Evolutionary conservation across 2,329 filamentous ascomycete genomes (phyloP).

Genomic region (Conoideocrella luteorostrata): DNA sequence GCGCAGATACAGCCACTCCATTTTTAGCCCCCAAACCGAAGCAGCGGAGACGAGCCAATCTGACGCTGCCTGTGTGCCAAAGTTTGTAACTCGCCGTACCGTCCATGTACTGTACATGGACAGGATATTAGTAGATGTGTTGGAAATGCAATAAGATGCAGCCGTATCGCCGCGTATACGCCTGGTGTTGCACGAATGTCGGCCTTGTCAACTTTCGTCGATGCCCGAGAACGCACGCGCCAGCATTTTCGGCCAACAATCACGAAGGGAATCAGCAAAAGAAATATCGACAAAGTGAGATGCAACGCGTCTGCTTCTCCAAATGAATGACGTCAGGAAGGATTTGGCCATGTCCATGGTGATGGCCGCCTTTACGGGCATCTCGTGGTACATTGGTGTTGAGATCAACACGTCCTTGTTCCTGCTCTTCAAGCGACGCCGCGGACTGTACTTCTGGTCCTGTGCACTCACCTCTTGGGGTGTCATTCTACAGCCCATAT

Average conservation of each 20-base stretch:
- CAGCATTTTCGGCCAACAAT: background rate
- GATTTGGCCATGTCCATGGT: slow-evolving; percentile 23
- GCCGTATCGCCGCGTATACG: background rate
- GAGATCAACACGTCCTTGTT: slow-evolving; percentile 24
- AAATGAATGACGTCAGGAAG: slow-evolving; percentile 14
- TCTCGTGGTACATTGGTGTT: slow-evolving; percentile 25
- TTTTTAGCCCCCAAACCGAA: no score
- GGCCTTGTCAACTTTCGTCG: no score
- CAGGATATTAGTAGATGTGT: background rate
- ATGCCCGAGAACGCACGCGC: background rate
- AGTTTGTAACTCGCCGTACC: no score
- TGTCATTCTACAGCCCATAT: slow-evolving; percentile 28
- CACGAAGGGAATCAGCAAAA: no score
- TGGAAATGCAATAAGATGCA: background rate
- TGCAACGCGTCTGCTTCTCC: no score
- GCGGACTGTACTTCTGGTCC: slow-evolving; percentile 28
- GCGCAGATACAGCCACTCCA: no score
- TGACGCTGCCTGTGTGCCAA: no score
- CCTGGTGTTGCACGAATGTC: no score
- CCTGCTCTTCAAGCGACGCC: slow-evolving; percentile 21
- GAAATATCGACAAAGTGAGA: no score
- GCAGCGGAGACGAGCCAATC: no score
- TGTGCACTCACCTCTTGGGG: slow-evolving; percentile 22
- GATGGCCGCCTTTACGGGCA: slow-evolving; percentile 29
- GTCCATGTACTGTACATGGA: no score